Conservation (phyloP, 352 stramenopile species). For the Phytophthora lateralis region DNA sequence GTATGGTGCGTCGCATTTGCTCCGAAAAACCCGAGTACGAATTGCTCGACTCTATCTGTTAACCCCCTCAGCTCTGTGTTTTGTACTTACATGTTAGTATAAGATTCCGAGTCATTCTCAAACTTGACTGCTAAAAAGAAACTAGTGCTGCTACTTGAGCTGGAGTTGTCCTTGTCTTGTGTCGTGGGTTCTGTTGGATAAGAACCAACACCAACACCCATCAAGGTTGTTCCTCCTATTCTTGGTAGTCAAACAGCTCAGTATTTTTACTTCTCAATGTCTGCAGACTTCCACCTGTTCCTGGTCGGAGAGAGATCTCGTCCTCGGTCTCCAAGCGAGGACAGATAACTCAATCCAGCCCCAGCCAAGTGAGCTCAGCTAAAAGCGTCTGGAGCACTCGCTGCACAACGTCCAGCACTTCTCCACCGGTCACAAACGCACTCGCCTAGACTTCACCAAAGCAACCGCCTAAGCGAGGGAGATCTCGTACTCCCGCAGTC, state of each 20-base stretch:
- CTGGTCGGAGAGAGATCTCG: constrained; percentile 12
- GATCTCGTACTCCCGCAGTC: constrained; percentile 2
- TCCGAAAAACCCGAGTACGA: too few species aligned
- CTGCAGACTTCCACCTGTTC: constrained; percentile 2
- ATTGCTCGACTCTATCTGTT: too few species aligned
- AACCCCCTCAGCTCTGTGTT: too few species aligned
- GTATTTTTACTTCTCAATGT: constrained; percentile 17
- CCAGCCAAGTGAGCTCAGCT: neutral
- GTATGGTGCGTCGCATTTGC: too few species aligned
- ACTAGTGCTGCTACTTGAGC: neutral
- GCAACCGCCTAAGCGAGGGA: constrained; percentile 4
- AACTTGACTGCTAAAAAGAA: too few species aligned
- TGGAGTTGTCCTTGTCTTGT: neutral
- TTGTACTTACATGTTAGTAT: too few species aligned
- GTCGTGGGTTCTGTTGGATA: constrained; percentile 8
- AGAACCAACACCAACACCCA: constrained; percentile 7
- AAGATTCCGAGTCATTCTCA: too few species aligned
- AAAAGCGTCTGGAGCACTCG: constrained; percentile 6
- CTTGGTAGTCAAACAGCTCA: constrained; percentile 1
- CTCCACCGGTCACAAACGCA: constrained; percentile 24
- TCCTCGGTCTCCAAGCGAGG: constrained; percentile 12
- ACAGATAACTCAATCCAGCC: constrained; percentile 13
- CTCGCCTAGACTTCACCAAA: constrained; percentile 31
- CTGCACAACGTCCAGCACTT: constrained; percentile 10
- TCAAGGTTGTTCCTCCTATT: constrained; percentile 18